Evolutionary conservation across 1,139 yeast genomes (phyloP).

Genomic region (Williopsis jadinii): DNA sequence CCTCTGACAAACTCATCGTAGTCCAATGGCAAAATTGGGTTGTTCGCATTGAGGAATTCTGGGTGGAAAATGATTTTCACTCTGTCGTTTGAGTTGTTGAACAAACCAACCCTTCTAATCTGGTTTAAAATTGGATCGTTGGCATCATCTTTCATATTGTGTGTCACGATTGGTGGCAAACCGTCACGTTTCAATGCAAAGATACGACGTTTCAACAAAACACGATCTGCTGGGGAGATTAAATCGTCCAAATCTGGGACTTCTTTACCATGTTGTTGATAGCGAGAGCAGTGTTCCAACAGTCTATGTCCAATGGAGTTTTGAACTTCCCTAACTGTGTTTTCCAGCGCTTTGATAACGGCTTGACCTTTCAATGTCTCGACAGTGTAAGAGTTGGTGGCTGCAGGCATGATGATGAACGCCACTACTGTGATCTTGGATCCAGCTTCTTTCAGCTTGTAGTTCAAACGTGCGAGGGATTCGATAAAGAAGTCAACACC

Average conservation of each 20-base stretch:
- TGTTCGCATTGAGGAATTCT: conserved; percentile 89
- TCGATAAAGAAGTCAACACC: conserved; percentile 96
- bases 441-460: conserved; percentile 70
- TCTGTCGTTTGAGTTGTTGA: conserved; percentile 83
- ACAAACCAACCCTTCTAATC: conserved; percentile 84
- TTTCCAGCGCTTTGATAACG: conserved; percentile 84
- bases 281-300: conserved; percentile 85
- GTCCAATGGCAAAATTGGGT: conserved; percentile 88
- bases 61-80: conserved; percentile 97
- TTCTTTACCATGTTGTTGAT: conserved; percentile 56
- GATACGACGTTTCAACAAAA: conserved; percentile 83
- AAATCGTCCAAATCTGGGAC: conserved; percentile 68
- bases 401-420: conserved; percentile 98
- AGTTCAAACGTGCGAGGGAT: conserved; percentile 85
- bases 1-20: conserved; percentile 98
- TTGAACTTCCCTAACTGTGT: conserved; percentile 85
- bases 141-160: conserved; percentile 90
- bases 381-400: conserved; percentile 87
- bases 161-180: conserved; percentile 96
- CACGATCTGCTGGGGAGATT: conserved; percentile 83
- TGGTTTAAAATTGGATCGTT: conserved; percentile 89
- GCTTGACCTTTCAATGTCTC: conserved; percentile 97
- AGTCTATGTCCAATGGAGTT: conserved; percentile 80
- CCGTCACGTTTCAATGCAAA: conserved; percentile 88
- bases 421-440: conserved; percentile 94